Conservation (phyloP, 2,329 filamentous ascomycete genomes). For the Verticillium dahliae region DNA sequence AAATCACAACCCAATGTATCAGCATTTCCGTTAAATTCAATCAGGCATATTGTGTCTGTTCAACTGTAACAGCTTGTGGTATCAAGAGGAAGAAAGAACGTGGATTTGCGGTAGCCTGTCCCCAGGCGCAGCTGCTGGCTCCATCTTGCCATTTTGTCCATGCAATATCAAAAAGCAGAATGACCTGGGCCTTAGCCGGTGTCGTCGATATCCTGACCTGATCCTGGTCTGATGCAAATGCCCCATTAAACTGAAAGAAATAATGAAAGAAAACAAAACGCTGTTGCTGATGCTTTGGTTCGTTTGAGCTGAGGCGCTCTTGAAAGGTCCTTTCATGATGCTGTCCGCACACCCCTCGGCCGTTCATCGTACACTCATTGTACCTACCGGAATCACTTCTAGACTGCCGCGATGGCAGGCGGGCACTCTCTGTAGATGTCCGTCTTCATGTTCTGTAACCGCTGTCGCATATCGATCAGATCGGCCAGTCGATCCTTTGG, state of each 20-base stretch:
- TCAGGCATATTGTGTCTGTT: background rate
- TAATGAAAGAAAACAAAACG: background rate
- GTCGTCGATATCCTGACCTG: background rate
- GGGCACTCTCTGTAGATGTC: constrained; percentile 47
- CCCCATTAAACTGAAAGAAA: background rate
- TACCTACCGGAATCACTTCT: background rate
- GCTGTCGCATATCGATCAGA: constrained; percentile 47
- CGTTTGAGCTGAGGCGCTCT: background rate
- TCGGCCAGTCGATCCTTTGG: constrained; percentile 42
- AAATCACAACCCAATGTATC: background rate
- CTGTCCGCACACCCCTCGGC: background rate
- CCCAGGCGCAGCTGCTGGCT: background rate
- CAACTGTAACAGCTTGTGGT: background rate
- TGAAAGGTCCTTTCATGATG: background rate
- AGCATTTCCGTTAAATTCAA: background rate
- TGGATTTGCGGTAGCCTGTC: background rate
- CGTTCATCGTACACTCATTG: background rate
- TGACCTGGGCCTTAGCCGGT: background rate
- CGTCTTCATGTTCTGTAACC: constrained; percentile 50
- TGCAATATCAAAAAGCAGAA: background rate
- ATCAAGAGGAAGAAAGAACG: background rate
- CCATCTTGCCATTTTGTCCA: background rate
- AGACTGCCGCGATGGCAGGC: constrained; percentile 15
- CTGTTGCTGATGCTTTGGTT: background rate
- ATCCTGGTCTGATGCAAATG: background rate